Evolutionary conservation across 164 flowering plant species (phyloP), one percentile per base, ranked within the genome.

Genomic region (grape (Vitis vinifera)): DNA sequence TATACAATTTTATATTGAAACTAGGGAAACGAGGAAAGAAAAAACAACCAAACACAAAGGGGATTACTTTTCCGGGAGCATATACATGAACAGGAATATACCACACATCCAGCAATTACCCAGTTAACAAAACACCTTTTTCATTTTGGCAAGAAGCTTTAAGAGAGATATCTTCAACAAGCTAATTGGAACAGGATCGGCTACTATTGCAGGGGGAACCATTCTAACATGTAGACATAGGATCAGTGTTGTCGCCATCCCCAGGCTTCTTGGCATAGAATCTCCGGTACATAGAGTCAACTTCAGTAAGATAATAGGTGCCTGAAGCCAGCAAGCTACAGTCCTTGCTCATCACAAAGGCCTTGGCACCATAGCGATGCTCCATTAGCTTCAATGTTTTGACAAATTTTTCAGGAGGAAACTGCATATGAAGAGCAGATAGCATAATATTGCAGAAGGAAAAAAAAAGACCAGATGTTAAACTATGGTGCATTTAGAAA

Each of bases 321-420:
- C 92, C 97, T 0, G 92, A 86, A 66, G 91, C 31, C 65, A 96
- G 73, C 58, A 93, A 87, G 78, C 94, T 89, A 13, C 59, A 56
- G 73, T 92, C 98, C 74, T 88, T 86, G 88, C 82, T 86, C 4
- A 97, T 93, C 67, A 86, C 90, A 59, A 87, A 93, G 80, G 87
- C 98, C 77, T 91, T 91, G 14, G 81, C 90, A 8, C 99, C 99
- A 60, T 93, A 96, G 55, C 97, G 83, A 60, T 93, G 98, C 88
- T 95, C 98, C 98, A 92, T 95, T 51, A 95, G 76, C 80, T 90
- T 75, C 92, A 93, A 66, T 0, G 74, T 89, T 75, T 91, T 92
- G 2, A 91, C 89, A 62, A 95, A 92, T 55, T 88, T 91, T 75
- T 87, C 96, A 0, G 99, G 93, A 1, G 84, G 31, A 68, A 86